These are phyloP conservation scores for Zalaria obscura DNA, from an alignment of 2,329 filamentous ascomycete genomes.

Conservation along the genomic window DNA sequence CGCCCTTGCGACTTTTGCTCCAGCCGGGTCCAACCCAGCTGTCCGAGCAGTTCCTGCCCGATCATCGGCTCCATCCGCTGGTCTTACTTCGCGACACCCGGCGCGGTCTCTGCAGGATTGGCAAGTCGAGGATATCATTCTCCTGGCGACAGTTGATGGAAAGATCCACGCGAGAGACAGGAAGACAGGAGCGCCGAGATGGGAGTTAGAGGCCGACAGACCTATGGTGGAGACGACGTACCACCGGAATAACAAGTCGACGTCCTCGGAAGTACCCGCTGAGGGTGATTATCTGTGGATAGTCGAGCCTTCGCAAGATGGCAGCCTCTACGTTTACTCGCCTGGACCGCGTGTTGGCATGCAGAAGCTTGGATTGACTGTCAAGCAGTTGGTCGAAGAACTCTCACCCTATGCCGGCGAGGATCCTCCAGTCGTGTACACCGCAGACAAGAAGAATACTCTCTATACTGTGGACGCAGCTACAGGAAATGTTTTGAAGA, in stretches of 20 bases:
- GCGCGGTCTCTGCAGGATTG: conserved; percentile 98
- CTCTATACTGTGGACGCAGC: conserved; percentile 80
- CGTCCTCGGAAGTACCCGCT: conserved; percentile 41
- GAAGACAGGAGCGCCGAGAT: conserved; percentile 68
- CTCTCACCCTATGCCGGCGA: conserved; percentile 62
- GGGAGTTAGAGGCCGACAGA: conserved; percentile 71
- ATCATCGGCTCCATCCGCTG: conserved; percentile 43
- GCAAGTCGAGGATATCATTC: conserved; percentile 99
- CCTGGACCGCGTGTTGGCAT: conserved; percentile 49
- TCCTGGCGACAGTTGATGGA: conserved; percentile 99
- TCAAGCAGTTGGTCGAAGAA: conserved; percentile 79
- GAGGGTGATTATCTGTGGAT: conserved; percentile 85
- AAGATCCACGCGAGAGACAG: conserved; percentile 84
- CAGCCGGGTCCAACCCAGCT: conserved; percentile 58
- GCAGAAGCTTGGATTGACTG: conserved; percentile 54
- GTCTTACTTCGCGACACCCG: conserved; percentile 62
- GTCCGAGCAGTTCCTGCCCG: conserved; percentile 81
- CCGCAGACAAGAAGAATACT: conserved; percentile 78
- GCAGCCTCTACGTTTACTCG: conserved; percentile 73
- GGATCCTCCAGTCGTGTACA: conserved; percentile 72
- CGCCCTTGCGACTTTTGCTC: conserved; percentile 96
- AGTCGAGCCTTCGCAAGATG: conserved; percentile 80
- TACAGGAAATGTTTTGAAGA: conserved; percentile 68
- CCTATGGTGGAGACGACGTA: conserved; percentile 88
- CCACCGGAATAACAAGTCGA: conserved; percentile 52